A percentile compares a stretch with the other conserved stretches of the same genome.
Evolutionary conservation across 2,329 filamentous ascomycete genomes (phyloP).

Genomic region (Ascochyta fabae): DNA sequence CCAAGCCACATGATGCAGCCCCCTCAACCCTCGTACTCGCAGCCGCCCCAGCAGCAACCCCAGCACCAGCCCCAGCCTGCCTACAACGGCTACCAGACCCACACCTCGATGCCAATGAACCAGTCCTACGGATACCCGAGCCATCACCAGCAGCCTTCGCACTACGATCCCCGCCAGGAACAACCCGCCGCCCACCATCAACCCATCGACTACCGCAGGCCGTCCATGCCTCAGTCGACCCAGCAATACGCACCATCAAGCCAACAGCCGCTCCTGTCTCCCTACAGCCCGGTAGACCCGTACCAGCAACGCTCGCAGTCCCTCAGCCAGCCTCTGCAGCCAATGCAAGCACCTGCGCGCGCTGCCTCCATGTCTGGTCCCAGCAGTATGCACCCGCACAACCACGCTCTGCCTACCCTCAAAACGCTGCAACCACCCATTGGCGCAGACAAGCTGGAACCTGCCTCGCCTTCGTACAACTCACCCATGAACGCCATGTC

Average conservation of each 20-base stretch:
- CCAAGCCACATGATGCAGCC: slow-evolving; percentile 49
- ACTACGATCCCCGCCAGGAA: slow-evolving; percentile 51
- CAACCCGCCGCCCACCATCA: slow-evolving; percentile 48
- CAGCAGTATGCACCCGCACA: slow-evolving; percentile 38
- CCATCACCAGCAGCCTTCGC: slow-evolving; percentile 40
- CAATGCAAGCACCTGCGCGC: slow-evolving; percentile 44
- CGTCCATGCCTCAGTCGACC: slow-evolving; percentile 45
- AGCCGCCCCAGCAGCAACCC: slow-evolving; percentile 27
- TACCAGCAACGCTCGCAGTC: slow-evolving; percentile 48
- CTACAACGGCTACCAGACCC: slow-evolving; percentile 41
- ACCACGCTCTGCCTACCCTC: slow-evolving; percentile 51
- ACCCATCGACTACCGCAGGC: slow-evolving; percentile 50
- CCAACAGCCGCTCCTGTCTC: slow-evolving; percentile 38
- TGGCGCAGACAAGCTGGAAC: slow-evolving; percentile 48
- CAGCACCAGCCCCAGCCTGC: slow-evolving; percentile 25
- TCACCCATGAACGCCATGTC: slow-evolving; percentile 47
- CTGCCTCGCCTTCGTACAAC: slow-evolving; percentile 53
- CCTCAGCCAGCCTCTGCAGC: slow-evolving; percentile 43
- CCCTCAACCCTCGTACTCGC: slow-evolving; percentile 43
- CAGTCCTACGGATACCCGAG: slow-evolving; percentile 52
- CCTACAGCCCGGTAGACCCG: slow-evolving; percentile 46
- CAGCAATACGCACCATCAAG: slow-evolving; percentile 46
- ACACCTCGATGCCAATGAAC: slow-evolving; percentile 45
- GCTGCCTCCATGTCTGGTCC: slow-evolving; percentile 37
- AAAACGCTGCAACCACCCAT: slow-evolving; percentile 49